These are phyloP conservation scores for Neopestalotiopsis sp. DNA, from an alignment of 2,329 filamentous ascomycete genomes.

Conservation along the genomic window DNA sequence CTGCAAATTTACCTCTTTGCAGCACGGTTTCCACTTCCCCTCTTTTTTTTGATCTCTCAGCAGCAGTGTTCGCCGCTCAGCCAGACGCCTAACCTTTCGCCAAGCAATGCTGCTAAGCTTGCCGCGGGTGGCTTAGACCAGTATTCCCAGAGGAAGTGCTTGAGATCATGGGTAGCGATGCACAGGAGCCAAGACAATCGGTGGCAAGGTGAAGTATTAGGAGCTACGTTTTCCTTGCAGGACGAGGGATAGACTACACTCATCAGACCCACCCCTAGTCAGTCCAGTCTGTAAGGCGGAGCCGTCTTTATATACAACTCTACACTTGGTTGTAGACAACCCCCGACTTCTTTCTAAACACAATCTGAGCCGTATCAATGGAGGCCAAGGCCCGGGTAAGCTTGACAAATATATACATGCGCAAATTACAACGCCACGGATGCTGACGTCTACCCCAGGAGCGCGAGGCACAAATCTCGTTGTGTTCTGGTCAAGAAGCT, in stretches of 20 bases:
- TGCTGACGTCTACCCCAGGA: slow-evolving; percentile 44
- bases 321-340: neutral
- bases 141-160: neutral
- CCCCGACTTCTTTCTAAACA: neutral
- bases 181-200: slow-evolving; percentile 6
- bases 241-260: neutral
- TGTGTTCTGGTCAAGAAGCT: slow-evolving; percentile 64
- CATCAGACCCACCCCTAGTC: neutral
- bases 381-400: slow-evolving; percentile 17
- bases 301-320: neutral
- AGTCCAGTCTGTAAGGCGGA: neutral
- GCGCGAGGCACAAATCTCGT: slow-evolving; percentile 57
- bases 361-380: neutral
- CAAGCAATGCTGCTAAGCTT: neutral
- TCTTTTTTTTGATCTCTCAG: neutral
- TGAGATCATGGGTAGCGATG: slow-evolving; percentile 9
- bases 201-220: slow-evolving; percentile 5
- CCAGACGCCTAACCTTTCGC: neutral
- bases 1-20: neutral
- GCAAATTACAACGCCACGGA: neutral
- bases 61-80: neutral
- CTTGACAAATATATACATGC: neutral
- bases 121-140: slow-evolving; percentile 7
- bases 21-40: neutral
- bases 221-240: neutral